Percentiles rank a stretch among this genome's conserved stretches.
phyloP scores from a whole-genome alignment of 2,329 filamentous ascomycete genomes.

The Hypoxylon sp. region DNA sequence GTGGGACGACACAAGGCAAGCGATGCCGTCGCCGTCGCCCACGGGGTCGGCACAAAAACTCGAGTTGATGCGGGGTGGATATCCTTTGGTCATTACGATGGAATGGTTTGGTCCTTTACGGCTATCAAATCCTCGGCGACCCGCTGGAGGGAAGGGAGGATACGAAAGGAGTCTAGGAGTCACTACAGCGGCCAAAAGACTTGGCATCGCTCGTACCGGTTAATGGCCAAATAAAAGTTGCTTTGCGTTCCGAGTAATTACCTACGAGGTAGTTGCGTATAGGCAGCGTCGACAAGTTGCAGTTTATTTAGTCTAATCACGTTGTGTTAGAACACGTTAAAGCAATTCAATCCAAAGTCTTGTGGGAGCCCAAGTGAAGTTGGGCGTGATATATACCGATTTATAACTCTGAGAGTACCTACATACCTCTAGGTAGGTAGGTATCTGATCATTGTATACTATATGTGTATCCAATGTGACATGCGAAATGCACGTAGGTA shows the following conservation, averaged over 20 bases:
- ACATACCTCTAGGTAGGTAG: too few species aligned
- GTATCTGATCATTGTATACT: neutral
- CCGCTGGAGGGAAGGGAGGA: constrained; percentile 33
- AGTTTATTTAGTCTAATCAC: neutral
- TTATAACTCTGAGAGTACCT: too few species aligned
- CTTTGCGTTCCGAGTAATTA: constrained; percentile 25
- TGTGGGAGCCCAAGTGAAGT: neutral
- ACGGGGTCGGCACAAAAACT: constrained; percentile 17
- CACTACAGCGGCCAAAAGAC: constrained; percentile 18
- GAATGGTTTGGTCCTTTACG: constrained; percentile 29
- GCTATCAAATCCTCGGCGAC: constrained; percentile 21
- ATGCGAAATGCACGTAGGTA: neutral
- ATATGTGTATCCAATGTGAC: neutral
- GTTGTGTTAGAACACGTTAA: neutral
- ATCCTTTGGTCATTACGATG: constrained; percentile 25
- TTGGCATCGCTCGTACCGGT: constrained; percentile 18
- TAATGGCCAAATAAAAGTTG: constrained; percentile 37
- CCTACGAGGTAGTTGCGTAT: constrained; percentile 1
- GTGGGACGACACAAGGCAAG: constrained; percentile 23
- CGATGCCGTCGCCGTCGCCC: constrained; percentile 16
- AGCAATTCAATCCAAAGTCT: neutral
- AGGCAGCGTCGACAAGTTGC: too few species aligned
- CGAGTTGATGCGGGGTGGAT: constrained; percentile 15
- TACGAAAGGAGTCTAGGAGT: constrained; percentile 37
- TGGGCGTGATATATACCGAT: neutral